Conservation (phyloP, 2,329 filamentous ascomycete species). For the Aureobasidium sp. region DNA sequence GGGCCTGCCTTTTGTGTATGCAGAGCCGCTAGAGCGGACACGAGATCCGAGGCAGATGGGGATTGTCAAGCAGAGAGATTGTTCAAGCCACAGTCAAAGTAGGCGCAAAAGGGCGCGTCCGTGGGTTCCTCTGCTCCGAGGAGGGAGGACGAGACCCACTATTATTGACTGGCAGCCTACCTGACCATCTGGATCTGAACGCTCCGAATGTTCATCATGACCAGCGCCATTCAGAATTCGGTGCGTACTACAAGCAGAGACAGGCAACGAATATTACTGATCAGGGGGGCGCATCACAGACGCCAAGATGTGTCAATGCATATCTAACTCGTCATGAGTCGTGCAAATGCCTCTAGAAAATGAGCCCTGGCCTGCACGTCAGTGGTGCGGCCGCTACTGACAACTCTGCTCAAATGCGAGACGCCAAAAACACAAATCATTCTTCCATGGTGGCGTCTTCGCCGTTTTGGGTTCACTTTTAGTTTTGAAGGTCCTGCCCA, state of each 20-base stretch:
- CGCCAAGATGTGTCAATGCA: conserved; percentile 12
- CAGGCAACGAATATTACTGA: conserved; percentile 6
- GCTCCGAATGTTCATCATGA: background rate
- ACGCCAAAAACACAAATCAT: conserved; percentile 17
- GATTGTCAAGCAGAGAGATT: conserved; percentile 2
- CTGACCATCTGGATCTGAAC: background rate
- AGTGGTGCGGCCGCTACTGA: conserved; percentile 16
- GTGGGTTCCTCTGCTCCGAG: background rate
- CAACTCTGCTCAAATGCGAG: conserved; percentile 4
- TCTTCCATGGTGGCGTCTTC: conserved; percentile 10
- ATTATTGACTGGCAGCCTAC: background rate
- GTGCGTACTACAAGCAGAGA: background rate
- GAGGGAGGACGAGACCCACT: background rate
- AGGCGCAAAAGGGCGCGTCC: background rate
- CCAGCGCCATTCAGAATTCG: background rate
- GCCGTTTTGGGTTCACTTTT: conserved; percentile 15
- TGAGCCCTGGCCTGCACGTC: conserved; percentile 12
- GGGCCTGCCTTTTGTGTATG: background rate
- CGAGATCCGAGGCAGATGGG: conserved; percentile 12
- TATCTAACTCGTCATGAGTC: conserved; percentile 11
- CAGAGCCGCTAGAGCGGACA: conserved; percentile 9
- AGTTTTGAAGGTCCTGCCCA: background rate
- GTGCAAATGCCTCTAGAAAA: conserved; percentile 7
- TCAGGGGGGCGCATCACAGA: background rate
- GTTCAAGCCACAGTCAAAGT: background rate